These are phyloP conservation scores for Tetracentron sinense DNA, from an alignment of 164 flowering plant species.

Conservation along the genomic window DNA sequence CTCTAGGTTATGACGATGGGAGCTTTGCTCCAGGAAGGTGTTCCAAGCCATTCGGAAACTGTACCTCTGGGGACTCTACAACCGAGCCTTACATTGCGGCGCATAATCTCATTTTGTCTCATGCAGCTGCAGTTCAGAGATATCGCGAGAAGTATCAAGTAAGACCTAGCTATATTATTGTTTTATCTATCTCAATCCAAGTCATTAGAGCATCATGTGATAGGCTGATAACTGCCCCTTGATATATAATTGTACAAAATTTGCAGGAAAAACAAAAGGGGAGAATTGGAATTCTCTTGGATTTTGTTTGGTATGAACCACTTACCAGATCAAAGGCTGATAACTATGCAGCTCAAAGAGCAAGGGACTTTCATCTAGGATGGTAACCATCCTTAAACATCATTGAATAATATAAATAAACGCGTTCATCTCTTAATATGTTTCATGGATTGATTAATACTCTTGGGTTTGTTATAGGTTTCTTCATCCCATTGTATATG, in stretches of 20 bases:
- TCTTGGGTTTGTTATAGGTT: conserved; percentile 19
- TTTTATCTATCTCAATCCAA: background rate
- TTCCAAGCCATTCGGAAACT: conserved; percentile 30
- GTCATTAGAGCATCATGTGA: background rate
- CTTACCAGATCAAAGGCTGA: conserved; percentile 29
- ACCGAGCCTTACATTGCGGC: conserved; percentile 39
- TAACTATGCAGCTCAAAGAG: conserved; percentile 38
- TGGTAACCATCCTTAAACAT: conserved; percentile 21
- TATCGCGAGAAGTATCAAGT: conserved; percentile 38
- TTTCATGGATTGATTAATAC: background rate
- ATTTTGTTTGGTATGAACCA: conserved; percentile 42
- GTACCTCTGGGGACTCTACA: conserved; percentile 34
- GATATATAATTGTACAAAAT: background rate
- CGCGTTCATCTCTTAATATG: background rate
- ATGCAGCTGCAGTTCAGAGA: conserved; percentile 31
- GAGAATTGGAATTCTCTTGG: conserved; percentile 32
- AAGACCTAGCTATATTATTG: conserved; percentile 4
- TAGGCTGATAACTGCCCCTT: background rate
- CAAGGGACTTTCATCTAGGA: conserved; percentile 40
- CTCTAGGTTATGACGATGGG: background rate
- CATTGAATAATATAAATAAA: background rate
- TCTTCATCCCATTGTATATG: conserved; percentile 34
- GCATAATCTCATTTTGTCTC: conserved; percentile 29
- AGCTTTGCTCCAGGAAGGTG: conserved; percentile 15
- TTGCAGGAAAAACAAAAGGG: conserved; percentile 30